Conservation (phyloP, 2,329 filamentous ascomycete genomes). For the Canariomyces notabilis region DNA sequence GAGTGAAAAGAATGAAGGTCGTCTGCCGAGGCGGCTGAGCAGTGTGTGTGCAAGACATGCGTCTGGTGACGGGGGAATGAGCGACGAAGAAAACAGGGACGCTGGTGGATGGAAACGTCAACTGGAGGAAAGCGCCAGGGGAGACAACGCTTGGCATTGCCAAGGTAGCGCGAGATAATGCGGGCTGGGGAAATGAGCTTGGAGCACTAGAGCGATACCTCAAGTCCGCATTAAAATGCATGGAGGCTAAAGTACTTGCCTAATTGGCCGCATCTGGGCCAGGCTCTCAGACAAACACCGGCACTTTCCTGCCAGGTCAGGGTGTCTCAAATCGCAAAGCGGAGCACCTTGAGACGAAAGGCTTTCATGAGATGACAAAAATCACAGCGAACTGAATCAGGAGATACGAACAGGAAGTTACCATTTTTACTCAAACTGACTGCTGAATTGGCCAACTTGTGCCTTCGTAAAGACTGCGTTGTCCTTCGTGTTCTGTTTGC, state of each 20-base stretch:
- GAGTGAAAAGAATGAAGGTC: constrained; percentile 12
- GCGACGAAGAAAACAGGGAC: constrained; percentile 20
- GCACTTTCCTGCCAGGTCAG: neutral
- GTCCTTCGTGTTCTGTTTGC: too few species aligned
- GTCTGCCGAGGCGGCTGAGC: neutral
- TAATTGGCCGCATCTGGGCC: constrained; percentile 5
- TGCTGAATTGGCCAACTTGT: neutral
- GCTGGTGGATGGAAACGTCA: constrained; percentile 8
- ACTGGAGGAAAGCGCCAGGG: neutral
- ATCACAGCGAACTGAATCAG: too few species aligned
- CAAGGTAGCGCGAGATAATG: constrained; percentile 21
- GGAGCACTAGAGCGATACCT: constrained; percentile 7
- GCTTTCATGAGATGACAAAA: neutral
- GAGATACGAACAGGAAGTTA: too few species aligned
- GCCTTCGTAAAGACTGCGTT: too few species aligned
- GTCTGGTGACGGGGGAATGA: constrained; percentile 19
- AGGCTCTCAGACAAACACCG: constrained; percentile 3
- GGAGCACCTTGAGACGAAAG: neutral
- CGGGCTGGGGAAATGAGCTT: constrained; percentile 20
- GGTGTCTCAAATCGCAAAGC: neutral
- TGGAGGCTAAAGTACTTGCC: neutral
- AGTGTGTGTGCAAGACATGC: too few species aligned
- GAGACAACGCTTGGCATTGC: constrained; percentile 7
- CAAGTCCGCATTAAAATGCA: neutral
- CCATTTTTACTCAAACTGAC: neutral